Percentiles rank a stretch among this genome's conserved stretches.
phyloP scores from a whole-genome alignment of 2,329 filamentous ascomycete species.

The Phyllosticta citriasiana region DNA sequence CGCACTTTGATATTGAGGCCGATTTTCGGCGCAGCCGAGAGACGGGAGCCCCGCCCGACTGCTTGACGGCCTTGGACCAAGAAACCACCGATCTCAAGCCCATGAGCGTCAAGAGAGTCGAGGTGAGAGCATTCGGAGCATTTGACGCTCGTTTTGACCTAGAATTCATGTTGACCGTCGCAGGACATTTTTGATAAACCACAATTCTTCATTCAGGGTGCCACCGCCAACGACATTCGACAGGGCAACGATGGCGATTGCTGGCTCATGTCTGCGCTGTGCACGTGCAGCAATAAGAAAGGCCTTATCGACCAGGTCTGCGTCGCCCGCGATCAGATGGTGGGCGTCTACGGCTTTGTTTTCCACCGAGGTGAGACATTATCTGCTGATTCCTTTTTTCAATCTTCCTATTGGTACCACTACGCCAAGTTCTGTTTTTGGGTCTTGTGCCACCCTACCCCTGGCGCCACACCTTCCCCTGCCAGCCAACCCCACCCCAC shows the following conservation, averaged over 20 bases:
- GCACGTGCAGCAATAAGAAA: conserved; percentile 62
- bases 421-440: neutral
- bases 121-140: conserved; percentile 26
- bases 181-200: conserved; percentile 73
- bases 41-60: conserved; percentile 34
- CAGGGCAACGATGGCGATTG: conserved; percentile 74
- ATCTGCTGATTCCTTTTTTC: neutral
- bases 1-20: conserved; percentile 72
- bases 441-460: neutral
- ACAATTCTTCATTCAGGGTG: conserved; percentile 66
- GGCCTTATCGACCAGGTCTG: conserved; percentile 63
- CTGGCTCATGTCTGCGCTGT: conserved; percentile 74
- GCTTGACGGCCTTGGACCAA: conserved; percentile 34
- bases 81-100: conserved; percentile 40
- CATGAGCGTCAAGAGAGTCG: conserved; percentile 64
- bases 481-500: neutral
- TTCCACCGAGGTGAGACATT: conserved; percentile 52
- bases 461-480: neutral
- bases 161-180: conserved; percentile 25
- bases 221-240: conserved; percentile 64
- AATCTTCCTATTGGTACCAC: neutral
- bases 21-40: conserved; percentile 44
- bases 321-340: conserved; percentile 59
- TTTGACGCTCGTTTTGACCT: neutral
- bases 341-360: conserved; percentile 78